Evolutionary conservation across 164 flowering plant species (phyloP).

Genomic region (Liquidambar formosana): DNA sequence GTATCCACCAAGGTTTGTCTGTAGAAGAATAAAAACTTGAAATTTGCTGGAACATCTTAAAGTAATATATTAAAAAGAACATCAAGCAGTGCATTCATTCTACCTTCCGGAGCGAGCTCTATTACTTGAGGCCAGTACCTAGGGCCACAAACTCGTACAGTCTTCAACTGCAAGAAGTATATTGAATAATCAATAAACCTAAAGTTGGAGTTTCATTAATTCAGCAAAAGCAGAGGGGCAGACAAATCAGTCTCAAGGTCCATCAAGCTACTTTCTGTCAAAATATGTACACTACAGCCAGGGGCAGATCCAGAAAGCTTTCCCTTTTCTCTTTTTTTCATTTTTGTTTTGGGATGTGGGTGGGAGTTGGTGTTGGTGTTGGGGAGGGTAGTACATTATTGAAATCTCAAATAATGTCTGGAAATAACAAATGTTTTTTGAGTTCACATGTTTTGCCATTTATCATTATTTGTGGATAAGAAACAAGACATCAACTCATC

Average conservation of each 20-base stretch:
- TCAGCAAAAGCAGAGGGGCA: neutral
- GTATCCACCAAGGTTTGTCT: slow-evolving; percentile 88
- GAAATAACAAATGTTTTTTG: too few relatives aligned
- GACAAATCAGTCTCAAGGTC: neutral
- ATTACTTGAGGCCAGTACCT: slow-evolving; percentile 92
- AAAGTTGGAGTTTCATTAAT: neutral
- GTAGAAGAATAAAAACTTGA: slow-evolving; percentile 12
- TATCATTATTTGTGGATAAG: too few relatives aligned
- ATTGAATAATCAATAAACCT: neutral
- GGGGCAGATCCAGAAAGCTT: too few relatives aligned
- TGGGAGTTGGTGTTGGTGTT: too few relatives aligned
- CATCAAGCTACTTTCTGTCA: neutral
- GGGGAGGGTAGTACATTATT: too few relatives aligned
- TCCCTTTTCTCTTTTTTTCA: too few relatives aligned
- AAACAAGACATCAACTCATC: too few relatives aligned
- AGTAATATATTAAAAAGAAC: neutral
- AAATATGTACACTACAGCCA: neutral
- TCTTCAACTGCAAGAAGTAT: slow-evolving; percentile 64
- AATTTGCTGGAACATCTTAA: neutral
- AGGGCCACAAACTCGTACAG: slow-evolving; percentile 89
- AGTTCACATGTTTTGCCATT: too few relatives aligned
- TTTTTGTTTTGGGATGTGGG: too few relatives aligned
- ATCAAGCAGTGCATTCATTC: neutral
- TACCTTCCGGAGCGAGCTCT: slow-evolving; percentile 82
- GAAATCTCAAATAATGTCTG: too few relatives aligned